Percentiles rank a stretch among this genome's conserved stretches.
Conservation (phyloP, 345 rosid genomes). For the Corymbia maculata region DNA sequence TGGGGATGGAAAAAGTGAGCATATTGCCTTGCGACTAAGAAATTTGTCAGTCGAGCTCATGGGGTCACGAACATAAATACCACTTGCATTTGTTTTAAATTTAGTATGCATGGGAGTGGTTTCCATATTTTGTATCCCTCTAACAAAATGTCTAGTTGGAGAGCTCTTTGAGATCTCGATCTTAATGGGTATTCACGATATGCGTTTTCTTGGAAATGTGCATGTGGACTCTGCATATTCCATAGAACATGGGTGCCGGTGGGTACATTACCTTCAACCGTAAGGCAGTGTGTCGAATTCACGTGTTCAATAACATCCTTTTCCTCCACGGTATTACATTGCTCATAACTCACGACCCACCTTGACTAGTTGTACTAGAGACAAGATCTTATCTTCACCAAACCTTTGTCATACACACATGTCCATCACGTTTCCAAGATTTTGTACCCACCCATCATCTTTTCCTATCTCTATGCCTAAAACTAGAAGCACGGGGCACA, state of each 20-base stretch:
- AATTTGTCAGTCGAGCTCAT: background rate
- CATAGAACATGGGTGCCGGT: accelerated
- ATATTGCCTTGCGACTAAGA: background rate
- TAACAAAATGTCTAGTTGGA: background rate
- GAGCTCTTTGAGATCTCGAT: background rate
- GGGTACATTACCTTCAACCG: background rate
- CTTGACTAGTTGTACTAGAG: background rate
- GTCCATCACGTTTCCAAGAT: background rate
- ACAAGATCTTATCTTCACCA: background rate
- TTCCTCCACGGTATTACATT: background rate
- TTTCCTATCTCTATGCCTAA: background rate
- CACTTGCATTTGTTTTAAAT: background rate
- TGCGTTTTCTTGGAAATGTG: background rate
- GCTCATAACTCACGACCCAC: background rate
- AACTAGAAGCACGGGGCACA: background rate
- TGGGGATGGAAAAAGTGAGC: background rate
- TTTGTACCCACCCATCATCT: background rate
- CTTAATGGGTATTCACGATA: background rate
- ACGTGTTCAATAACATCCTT: background rate
- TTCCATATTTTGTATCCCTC: background rate
- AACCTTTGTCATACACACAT: background rate
- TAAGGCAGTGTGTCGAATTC: background rate
- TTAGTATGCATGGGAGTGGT: background rate
- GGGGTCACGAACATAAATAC: background rate
- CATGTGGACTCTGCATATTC: background rate